Evolutionary conservation across 495 filamentous ascomycete genomes (phyloP).

Genomic region (Letharia columbiana): DNA sequence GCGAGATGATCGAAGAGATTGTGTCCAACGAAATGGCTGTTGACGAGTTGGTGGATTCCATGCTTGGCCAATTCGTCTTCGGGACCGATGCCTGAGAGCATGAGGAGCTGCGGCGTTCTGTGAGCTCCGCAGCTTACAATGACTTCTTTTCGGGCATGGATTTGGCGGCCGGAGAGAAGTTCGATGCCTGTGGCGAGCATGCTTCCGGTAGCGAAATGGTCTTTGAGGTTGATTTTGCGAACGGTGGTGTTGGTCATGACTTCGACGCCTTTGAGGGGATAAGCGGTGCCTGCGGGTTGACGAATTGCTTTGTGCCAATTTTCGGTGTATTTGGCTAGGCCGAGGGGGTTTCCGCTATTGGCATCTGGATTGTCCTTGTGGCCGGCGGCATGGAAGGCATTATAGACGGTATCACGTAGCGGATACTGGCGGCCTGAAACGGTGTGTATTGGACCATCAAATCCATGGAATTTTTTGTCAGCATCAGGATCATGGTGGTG

Average conservation of each 20-base stretch:
- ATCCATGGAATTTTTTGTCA: constrained; percentile 25
- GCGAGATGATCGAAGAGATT: constrained; percentile 39
- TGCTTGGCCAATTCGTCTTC: constrained; percentile 27
- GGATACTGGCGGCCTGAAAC: constrained; percentile 28
- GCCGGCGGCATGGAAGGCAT: background rate
- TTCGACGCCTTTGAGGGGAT: constrained; percentile 21
- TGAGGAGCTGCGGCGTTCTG: constrained; percentile 46
- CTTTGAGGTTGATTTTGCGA: constrained; percentile 25
- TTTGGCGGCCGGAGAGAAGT: constrained; percentile 21
- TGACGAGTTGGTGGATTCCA: constrained; percentile 34
- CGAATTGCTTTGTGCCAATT: constrained; percentile 7
- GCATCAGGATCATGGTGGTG: constrained; percentile 18
- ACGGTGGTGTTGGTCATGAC: constrained; percentile 30
- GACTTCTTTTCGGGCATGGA: constrained; percentile 32
- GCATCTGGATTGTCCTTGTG: constrained; percentile 7
- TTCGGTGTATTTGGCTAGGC: constrained; percentile 4
- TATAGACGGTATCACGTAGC: constrained; percentile 14
- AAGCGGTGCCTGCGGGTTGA: constrained; percentile 9
- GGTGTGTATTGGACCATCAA: constrained; percentile 26
- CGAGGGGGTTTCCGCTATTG: constrained; percentile 7
- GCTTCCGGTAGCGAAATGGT: background rate
- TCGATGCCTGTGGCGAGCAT: constrained; percentile 26
- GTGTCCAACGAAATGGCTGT: constrained; percentile 36
- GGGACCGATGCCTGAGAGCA: constrained; percentile 49
- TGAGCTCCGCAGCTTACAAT: constrained; percentile 45